Evolutionary conservation across 2,329 filamentous ascomycete species (phyloP), one percentile per base, ranked within the genome.

Genomic region (Paraconiothyrium sp.): DNA sequence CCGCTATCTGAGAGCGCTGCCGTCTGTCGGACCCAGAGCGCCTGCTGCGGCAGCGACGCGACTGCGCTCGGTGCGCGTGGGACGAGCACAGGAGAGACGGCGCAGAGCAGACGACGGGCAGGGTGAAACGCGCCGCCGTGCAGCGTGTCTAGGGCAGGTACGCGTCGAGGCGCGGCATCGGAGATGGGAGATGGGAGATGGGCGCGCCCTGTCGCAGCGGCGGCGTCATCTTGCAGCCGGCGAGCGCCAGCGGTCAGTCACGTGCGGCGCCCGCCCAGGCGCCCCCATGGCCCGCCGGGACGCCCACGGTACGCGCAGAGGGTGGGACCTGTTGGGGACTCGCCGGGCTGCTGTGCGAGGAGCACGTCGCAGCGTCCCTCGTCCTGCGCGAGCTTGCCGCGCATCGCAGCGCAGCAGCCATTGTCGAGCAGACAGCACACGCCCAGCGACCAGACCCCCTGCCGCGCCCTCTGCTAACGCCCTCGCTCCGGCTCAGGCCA

Each of bases 401-500:
- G 11, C 37, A 39, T 13, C 10, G 37, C 37, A 14, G 37, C 13
- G 11, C 11, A 39, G 10, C 35, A 37, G 35, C 35, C 35, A 10
- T 37, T 14, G 39, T 41, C 39, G 14, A 41, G 16, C 39, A n/a
- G 16, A n/a, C 41, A 20, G 41, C 41, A 44, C 41, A 44, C 41
- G 41, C 43, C 39, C 16, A 20, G 14, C 39, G 39, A 41, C 39
- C 16, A 39, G 4, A 22, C 22, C 37, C 51, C 52, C 37, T 44
- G 37, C 39, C 32, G 16, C 46, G 10, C 24, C 44, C 50, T 20
- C 34, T 52, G 43, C 44, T 37, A 22, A 34, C 37, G 24, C 37
- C 20, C 20, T 32, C 32, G 47, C 32, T 52, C 43, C 46, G 34
- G 49, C 61, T 58, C 62, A 62, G 56, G 56, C 58, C 59, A 58